Evolutionary conservation across 2,329 filamentous ascomycete species (phyloP).

Genomic region (Alternaria sp.): DNA sequence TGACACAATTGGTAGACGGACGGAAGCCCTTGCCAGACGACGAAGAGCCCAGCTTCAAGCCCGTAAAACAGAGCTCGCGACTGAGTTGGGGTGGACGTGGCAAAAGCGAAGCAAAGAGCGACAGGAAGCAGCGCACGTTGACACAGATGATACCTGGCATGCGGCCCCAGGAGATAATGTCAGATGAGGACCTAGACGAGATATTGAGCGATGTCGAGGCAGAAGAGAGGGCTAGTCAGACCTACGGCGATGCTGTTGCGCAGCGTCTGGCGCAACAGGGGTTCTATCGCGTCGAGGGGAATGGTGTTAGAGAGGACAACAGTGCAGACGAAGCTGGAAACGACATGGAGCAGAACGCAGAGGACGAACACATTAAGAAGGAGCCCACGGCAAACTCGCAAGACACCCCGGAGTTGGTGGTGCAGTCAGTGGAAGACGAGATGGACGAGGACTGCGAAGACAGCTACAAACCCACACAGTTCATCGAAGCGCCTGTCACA

Average conservation of each 20-base stretch:
- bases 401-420: background rate
- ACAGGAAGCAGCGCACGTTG: constrained; percentile 38
- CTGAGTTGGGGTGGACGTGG: constrained; percentile 27
- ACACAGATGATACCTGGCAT: constrained; percentile 45
- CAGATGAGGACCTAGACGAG: constrained; percentile 29
- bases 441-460: constrained; percentile 22
- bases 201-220: constrained; percentile 21
- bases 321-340: background rate
- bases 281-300: constrained; percentile 7
- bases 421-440: constrained; percentile 13
- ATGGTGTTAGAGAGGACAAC: background rate
- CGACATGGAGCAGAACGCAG: background rate
- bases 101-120: constrained; percentile 15
- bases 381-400: background rate
- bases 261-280: constrained; percentile 27
- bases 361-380: background rate
- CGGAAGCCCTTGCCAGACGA: constrained; percentile 24
- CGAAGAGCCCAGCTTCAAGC: constrained; percentile 34
- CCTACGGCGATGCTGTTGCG: constrained; percentile 19
- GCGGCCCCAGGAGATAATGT: constrained; percentile 18
- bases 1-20: constrained; percentile 43
- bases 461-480: constrained; percentile 38
- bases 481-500: constrained; percentile 27
- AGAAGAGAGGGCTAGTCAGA: constrained; percentile 16
- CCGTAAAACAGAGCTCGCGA: constrained; percentile 24